Evolutionary conservation across 768 basidiomycete species (phyloP), one percentile per base, ranked within the genome.

Genomic region (Lactifluus volemus): DNA sequence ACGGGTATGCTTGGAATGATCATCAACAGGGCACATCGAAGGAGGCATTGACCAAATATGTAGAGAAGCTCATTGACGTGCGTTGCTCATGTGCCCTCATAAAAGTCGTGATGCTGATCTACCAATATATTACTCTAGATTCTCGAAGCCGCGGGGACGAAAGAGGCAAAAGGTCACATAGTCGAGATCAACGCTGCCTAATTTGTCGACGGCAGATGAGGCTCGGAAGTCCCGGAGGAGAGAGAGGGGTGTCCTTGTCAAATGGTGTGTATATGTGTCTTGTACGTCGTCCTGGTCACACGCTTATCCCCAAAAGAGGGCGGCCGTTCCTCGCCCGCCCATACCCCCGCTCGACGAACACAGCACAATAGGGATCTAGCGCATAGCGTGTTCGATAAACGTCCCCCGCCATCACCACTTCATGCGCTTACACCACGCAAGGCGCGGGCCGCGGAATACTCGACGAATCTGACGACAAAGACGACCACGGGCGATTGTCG

Each of bases 1-100:
- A 19, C 68, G 94, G 92, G 93, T 84, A 90, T 68, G 96, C 95
- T 21, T 97, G 93, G 92, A 79, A 84, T 11, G 69, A 65, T 2
- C 78, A 79, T n/a, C n/a, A n/a, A n/a, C n/a, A 94, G 75, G 94
- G 89, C 44, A 80, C 72, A 38, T 77, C 83, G 49, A 79, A 92
- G 68, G 85, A 84, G 0, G 91, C 92, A 8, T 75, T 79, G 73
- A 68, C 71, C 64, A 76, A 81, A 70, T 98, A 98, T 68, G 90
- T 96, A 57, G 80, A 81, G 59, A 81, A 82, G 67, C 81, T 98
- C 65, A 62, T 87, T 60, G 75, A 79, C 76, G 94, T 89, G 67
- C 63, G 79, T 68, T 52, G 38, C 30, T 9, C 39, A 49, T 55
- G 17, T 58, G 53, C 9, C 42, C 44, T 56, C 15, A 45, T 38